Percentiles rank a stretch among this genome's conserved stretches.
These are phyloP conservation scores for Obelidium mucronatum DNA, from an alignment of 192 early-diverging fungal species.

Conservation along the genomic window DNA sequence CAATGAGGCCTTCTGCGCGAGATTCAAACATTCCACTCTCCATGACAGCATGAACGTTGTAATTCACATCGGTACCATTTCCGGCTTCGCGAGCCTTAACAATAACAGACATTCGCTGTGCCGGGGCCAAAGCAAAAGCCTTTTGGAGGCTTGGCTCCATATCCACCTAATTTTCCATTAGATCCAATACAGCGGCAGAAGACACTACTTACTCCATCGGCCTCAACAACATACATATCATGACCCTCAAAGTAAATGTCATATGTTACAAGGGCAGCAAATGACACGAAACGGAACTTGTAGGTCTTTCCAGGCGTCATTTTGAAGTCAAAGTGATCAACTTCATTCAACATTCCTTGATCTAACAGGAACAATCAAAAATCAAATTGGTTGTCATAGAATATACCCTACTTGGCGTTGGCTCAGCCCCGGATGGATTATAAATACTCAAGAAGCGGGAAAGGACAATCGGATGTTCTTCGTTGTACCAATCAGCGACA, in stretches of 20 bases:
- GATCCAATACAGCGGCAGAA: not conserved
- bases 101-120: conserved; percentile 83
- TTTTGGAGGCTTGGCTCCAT: conserved; percentile 61
- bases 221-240: conserved; percentile 79
- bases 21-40: conserved; percentile 78
- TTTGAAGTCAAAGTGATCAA: conserved; percentile 46
- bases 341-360: conserved; percentile 71
- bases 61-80: conserved; percentile 63
- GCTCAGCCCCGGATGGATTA: conserved; percentile 71
- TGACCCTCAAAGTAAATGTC: conserved; percentile 83
- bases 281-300: conserved; percentile 84
- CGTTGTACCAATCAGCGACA: conserved; percentile 73
- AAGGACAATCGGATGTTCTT: conserved; percentile 60
- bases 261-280: conserved; percentile 79
- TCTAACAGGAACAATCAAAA: conserved; percentile 39
- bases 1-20: conserved; percentile 58
- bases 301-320: conserved; percentile 83
- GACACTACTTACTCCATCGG: conserved; percentile 65
- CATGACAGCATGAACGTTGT: conserved; percentile 76
- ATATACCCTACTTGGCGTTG: conserved; percentile 54
- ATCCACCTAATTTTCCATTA: conserved; percentile 39
- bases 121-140: conserved; percentile 69
- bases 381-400: not conserved
- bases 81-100: conserved; percentile 66
- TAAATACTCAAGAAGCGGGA: conserved; percentile 67